Base-by-base conservation (phyloP, 805 yeast genomes). In the Candida ascalaphidarum region DNA sequence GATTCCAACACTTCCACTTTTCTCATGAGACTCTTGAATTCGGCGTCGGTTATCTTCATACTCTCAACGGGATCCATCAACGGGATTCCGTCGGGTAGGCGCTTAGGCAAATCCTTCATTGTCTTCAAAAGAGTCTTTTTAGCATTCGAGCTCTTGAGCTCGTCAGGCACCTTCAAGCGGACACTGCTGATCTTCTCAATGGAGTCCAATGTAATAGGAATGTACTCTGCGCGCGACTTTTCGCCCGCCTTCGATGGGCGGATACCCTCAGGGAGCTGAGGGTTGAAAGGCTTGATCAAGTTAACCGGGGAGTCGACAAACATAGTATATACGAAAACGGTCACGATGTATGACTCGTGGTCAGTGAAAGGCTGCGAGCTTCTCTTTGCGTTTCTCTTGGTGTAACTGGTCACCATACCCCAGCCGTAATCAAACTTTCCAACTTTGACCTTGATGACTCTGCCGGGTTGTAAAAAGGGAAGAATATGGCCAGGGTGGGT, bases 51-150 rank as follows among this genome's bases (percentile, higher is more conserved):
- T 42, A 92, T 89, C 48, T 86, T 83, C 98, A 92, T 92, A 49
- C 81, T 84, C 36, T 76, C 79, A 21, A 92, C 64, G 4, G 98
- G 97, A 54, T 92, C 95, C 53, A 92, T 68, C 25, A 76, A 49
- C n/a, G 97, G 96, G 20, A 92, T 65, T 1, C 95, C 96, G 49
- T 84, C 92, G 8, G 94, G 86, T 47, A 86, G 79, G 55, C 94
- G 75, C 41, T 79, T 74, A 19, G 75, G 71, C 36, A 86, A 85
- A 52, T 92, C 96, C 29, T 65, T 67, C 45, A 92, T 60, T 6
- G 94, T 79, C 49, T 83, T 83, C 23, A 48, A 77, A 65, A 46
- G 75, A 48, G 58, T 74, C 64, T 59, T 78, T 63, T 65, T 78
- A 52, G 68, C 75, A 54, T 55, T 62, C 41, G 65, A 47, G 20